Percentiles rank a stretch among this genome's conserved stretches.
Conservation (phyloP, 352 stramenopile genomes). For the Phytophthora syringae region DNA sequence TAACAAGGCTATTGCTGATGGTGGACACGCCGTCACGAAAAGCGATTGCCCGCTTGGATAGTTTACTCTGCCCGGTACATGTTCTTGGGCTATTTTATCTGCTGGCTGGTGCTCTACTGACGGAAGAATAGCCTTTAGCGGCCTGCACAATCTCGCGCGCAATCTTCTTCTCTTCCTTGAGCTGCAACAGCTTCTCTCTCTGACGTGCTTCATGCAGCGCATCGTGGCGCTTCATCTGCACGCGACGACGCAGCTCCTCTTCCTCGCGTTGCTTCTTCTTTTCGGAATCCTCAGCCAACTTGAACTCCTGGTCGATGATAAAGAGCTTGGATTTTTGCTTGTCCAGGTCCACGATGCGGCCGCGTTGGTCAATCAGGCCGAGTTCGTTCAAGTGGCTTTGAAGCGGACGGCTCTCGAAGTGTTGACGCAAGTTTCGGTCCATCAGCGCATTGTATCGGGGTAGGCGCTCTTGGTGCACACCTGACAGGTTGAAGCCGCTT, state of each 20-base stretch:
- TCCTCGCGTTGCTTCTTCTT: conserved; percentile 79
- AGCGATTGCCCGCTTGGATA: not conserved
- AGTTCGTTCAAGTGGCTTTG: conserved; percentile 84
- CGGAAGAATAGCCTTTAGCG: conserved; percentile 60
- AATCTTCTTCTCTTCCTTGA: conserved; percentile 91
- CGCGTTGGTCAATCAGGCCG: conserved; percentile 87
- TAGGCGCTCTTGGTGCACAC: conserved; percentile 73
- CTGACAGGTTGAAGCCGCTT: conserved; percentile 62
- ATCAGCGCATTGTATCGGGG: conserved; percentile 89
- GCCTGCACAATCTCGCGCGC: conserved; percentile 87
- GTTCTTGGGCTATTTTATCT: conserved; percentile 27
- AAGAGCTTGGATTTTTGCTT: conserved; percentile 90
- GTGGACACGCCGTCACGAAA: not conserved
- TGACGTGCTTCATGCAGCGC: conserved; percentile 82
- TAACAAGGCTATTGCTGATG: conserved; percentile 5
- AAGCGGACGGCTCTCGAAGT: conserved; percentile 84
- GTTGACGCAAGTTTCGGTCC: conserved; percentile 90
- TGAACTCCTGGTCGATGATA: conserved; percentile 94
- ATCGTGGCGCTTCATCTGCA: conserved; percentile 90
- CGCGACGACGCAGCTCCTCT: conserved; percentile 84
- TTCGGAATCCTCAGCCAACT: conserved; percentile 84
- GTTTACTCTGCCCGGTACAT: conserved; percentile 16
- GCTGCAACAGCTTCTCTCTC: conserved; percentile 82
- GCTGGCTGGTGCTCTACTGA: conserved; percentile 43
- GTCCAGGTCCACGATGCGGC: conserved; percentile 90